Base-by-base conservation (phyloP, 2,329 filamentous ascomycete genomes). In the Neofusicoccum ribis region DNA sequence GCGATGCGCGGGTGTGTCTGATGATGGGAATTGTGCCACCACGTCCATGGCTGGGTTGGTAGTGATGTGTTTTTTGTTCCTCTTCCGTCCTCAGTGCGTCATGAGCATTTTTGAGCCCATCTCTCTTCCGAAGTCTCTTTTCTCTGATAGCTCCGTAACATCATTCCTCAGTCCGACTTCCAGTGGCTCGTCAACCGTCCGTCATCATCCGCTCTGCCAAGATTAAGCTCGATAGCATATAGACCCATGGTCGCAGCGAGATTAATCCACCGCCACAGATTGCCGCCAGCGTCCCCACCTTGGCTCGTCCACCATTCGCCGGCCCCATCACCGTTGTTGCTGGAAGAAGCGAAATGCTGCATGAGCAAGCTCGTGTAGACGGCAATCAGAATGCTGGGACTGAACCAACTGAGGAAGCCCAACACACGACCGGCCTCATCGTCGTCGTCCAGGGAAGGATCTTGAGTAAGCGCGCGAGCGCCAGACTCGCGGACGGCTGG, bases 341-440 rank as follows among this genome's bases (percentile, higher is more conserved):
- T 86, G 15, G 85, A 90, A 11, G 91, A 89, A 5, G 92, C 91
- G 74, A 99, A 98, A 77, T 99, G 95, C 77, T 98, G 95, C 82
- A 98, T 89, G 39, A 99, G 81, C 59, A 99, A 81, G 78, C 93
- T 97, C 2, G 95, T 99, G 78, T 99, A 99, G 36, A 98, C 93
- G 3, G 95, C 91, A 67, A 99, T 94, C 63, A 99, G 84, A 64
- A 98, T 96, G 27, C 91, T 96, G 0, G 95, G 94, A 17, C 92
- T 95, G 79, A 97, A 98, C 88, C 93, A 97, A 71, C 90, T 95
- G 46, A 98, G 82, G 68, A 97, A 87, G 0, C 90, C 91, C 15
- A 98, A 81, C 5, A 97, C 82, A 70, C 89, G 90, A 70, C 89
- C 91, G 23, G 93, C 92, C 7, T 89, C 89, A 71, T 97, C 93